Conservation (phyloP, 257 asterid genomes). For the Cynanchum wilfordii region DNA sequence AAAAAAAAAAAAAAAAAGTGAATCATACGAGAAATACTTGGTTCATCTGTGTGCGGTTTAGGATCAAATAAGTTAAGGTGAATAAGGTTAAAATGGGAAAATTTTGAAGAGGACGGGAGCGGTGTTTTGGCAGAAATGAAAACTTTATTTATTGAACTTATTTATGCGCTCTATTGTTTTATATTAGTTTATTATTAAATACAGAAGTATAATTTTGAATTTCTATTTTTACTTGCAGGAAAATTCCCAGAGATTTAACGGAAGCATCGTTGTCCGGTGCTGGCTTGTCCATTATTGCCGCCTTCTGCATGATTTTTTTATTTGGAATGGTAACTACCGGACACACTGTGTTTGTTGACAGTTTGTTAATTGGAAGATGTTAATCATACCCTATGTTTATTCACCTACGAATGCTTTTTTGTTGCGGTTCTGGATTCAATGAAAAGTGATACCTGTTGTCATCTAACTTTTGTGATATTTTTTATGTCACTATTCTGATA, state of each 20-base stretch:
- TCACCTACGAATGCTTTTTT: not conserved
- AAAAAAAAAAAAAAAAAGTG: no score
- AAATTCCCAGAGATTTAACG: constrained; percentile 81
- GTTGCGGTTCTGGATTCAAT: not conserved
- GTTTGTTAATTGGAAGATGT: not conserved
- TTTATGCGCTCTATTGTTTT: not conserved
- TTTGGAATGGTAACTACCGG: constrained; percentile 81
- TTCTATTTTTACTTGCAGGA: constrained; percentile 48
- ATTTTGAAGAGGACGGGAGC: not conserved
- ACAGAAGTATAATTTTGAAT: not conserved
- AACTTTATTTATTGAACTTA: not conserved
- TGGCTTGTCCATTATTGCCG: constrained; percentile 85
- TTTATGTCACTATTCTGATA: not conserved
- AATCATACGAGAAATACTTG: not conserved
- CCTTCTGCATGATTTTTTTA: constrained; percentile 68
- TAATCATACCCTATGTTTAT: not conserved
- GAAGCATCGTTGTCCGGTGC: constrained; percentile 94
- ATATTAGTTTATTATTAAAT: not conserved
- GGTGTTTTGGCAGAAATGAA: not conserved
- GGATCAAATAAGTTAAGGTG: not conserved
- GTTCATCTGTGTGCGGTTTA: not conserved
- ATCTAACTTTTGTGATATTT: not conserved
- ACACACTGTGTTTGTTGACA: not conserved
- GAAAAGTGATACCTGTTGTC: not conserved
- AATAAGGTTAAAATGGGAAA: not conserved